Base-by-base conservation (phyloP, 805 yeast species). In the Wickerhamiella galacta region DNA sequence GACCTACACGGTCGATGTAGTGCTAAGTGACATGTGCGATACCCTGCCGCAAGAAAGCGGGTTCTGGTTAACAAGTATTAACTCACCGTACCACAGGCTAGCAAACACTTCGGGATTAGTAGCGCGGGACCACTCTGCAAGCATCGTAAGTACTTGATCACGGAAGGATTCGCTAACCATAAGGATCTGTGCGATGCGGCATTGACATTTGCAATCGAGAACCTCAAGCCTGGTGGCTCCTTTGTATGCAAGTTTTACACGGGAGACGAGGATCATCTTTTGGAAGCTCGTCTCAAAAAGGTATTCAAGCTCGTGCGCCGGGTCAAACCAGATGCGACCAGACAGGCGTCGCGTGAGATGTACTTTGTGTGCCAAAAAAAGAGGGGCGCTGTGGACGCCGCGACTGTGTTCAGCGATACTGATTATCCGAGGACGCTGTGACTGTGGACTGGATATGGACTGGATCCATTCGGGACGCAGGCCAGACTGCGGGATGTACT, bases 111-210 rank as follows among this genome's bases (percentile, higher is more conserved):
- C 83, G 10, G 96, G 98, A 3, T 57, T 80, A 25, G 68, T 74
- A 7, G 72, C 77, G 25, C 69, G 70, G 41, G 98, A 87, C 52
- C 96, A 87, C 54, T 58, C 66, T 10, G 71, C 70, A 43, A 82
- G 94, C 39, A 76, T 90, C 41, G 80, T 66, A 46, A 48, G 69
- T 54, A 20, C 16, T n/a, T 34, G 17, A 20, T 16, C 16, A 5
- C 25, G 12, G 10, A 10, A 16, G 10, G 25, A 11, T 4, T 10
- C 12, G 15, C n/a, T 16, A 8, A 25, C 36, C 20, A 34, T 11
- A 34, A 58, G 80, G 85, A 85, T 48, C 58, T 87, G 19, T 87
- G 95, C 53, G 90, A 81, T 45, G 95, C 95, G 0, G 95, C 93
- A 0, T 53, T 90, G 32, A 63, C 80, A 5, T 64, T 85, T 31